These are phyloP conservation scores for Epichloe sibirici DNA, from an alignment of 2,329 filamentous ascomycete genomes.

Conservation along the genomic window DNA sequence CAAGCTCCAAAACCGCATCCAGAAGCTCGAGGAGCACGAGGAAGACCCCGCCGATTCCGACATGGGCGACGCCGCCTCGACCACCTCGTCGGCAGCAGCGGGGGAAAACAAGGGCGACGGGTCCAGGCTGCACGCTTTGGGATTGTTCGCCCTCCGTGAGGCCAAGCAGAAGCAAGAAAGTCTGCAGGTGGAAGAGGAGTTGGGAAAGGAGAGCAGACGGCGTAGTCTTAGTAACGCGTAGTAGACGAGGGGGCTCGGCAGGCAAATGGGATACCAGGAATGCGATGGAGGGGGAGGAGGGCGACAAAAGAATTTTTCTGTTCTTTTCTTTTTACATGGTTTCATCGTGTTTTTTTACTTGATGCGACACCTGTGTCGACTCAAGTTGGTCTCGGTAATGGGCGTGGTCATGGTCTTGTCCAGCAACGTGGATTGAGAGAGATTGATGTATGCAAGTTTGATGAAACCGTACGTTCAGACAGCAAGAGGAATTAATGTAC, in stretches of 20 bases:
- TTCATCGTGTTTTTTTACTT: neutral
- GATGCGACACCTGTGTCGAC: neutral
- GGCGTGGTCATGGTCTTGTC: no score
- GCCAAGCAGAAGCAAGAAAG: slow-evolving; percentile 64
- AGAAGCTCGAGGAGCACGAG: slow-evolving; percentile 84
- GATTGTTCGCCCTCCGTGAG: slow-evolving; percentile 11
- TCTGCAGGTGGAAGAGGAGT: slow-evolving; percentile 51
- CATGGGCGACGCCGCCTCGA: slow-evolving; percentile 44
- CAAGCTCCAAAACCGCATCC: slow-evolving; percentile 91
- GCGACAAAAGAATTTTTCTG: neutral
- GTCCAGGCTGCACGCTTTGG: slow-evolving; percentile 8
- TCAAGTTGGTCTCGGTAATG: neutral
- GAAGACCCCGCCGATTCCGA: slow-evolving; percentile 68
- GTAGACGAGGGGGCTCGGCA: neutral
- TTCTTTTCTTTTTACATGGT: neutral
- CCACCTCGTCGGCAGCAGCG: slow-evolving; percentile 49
- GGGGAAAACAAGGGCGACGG: slow-evolving; percentile 4
- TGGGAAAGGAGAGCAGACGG: slow-evolving; percentile 35
- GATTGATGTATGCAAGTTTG: neutral
- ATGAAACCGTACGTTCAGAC: neutral
- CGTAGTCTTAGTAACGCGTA: slow-evolving; percentile 15
- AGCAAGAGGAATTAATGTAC: no score
- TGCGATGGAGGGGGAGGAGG: neutral
- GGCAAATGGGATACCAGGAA: neutral
- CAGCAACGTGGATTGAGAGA: neutral